A percentile compares a stretch with the other conserved stretches of the same genome.
Conservation (phyloP, 345 rosid genomes). For the Gynandropsis gynandra region DNA sequence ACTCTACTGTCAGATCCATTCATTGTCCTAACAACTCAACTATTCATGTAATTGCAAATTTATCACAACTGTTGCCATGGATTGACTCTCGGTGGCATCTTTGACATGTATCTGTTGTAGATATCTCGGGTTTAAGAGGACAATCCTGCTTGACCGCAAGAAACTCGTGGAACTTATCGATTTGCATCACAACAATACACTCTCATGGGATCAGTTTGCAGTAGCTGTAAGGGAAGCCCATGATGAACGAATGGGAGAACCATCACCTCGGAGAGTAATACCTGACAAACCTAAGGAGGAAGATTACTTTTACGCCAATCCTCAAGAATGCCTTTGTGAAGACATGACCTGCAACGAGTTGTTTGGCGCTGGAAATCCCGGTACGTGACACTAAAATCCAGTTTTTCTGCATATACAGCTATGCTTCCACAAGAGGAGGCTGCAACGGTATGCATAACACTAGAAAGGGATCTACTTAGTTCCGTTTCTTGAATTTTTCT, state of each 20-base stretch:
- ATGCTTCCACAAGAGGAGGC: slow-evolving; percentile 17
- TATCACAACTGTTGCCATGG: neutral
- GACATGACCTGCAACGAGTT: slow-evolving; percentile 51
- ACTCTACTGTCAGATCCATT: neutral
- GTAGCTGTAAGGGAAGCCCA: slow-evolving; percentile 56
- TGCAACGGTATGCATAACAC: slow-evolving; percentile 17
- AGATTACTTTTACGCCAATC: slow-evolving; percentile 95
- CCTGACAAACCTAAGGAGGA: slow-evolving; percentile 92
- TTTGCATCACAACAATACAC: slow-evolving; percentile 65
- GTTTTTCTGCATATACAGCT: slow-evolving; percentile 21
- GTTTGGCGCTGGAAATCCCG: slow-evolving; percentile 30
- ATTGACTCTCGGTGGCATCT: no score
- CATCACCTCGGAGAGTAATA: slow-evolving; percentile 46
- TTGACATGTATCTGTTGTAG: slow-evolving; percentile 28
- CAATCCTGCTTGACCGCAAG: slow-evolving; percentile 67
- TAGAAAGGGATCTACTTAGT: slow-evolving; percentile 18
- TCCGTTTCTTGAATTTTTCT: slow-evolving; percentile 18
- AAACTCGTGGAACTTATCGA: slow-evolving; percentile 66
- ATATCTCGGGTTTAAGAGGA: slow-evolving; percentile 75
- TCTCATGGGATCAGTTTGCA: slow-evolving; percentile 59
- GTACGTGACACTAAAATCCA: slow-evolving; percentile 17
- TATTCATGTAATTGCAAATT: neutral
- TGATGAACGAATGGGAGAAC: slow-evolving; percentile 70
- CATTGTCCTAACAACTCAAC: slow-evolving; percentile 5
- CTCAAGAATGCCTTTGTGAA: slow-evolving; percentile 87